These are phyloP conservation scores for Penicillium odoratum DNA, from an alignment of 495 filamentous ascomycete genomes.

Conservation along the genomic window DNA sequence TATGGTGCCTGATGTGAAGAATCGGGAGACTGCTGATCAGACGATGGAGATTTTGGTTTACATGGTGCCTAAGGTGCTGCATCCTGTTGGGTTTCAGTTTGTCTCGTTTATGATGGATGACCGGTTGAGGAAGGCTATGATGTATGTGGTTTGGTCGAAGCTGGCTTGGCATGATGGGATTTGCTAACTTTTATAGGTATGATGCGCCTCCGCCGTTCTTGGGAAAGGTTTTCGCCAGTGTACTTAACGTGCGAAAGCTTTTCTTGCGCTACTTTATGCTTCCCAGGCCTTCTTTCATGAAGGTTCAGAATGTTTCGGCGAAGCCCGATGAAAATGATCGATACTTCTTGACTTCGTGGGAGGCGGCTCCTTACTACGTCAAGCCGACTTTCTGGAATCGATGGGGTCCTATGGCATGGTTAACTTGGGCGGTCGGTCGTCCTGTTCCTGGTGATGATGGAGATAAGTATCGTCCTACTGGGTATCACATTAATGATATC, in stretches of 20 bases:
- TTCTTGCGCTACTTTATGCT: constrained; percentile 55
- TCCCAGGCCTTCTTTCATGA: constrained; percentile 52
- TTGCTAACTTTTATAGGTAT: constrained; percentile 34
- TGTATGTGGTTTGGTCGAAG: constrained; percentile 40
- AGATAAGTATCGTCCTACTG: constrained; percentile 55
- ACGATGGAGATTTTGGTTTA: constrained; percentile 60
- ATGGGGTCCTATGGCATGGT: constrained; percentile 56
- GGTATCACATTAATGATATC: constrained; percentile 57
- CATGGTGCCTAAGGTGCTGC: constrained; percentile 51
- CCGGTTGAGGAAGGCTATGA: constrained; percentile 61
- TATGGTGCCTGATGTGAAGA: constrained; percentile 59
- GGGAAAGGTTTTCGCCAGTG: constrained; percentile 35
- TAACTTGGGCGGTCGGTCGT: constrained; percentile 52
- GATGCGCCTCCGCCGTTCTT: constrained; percentile 41
- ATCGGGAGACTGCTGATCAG: constrained; percentile 54
- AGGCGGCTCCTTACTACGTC: constrained; percentile 59
- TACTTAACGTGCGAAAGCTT: constrained; percentile 51
- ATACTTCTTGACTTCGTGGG: constrained; percentile 50
- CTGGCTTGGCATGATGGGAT: background rate
- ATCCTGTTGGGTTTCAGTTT: constrained; percentile 48
- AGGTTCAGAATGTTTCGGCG: constrained; percentile 38
- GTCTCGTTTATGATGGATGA: constrained; percentile 64
- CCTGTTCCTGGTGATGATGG: constrained; percentile 62
- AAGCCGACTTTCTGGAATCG: constrained; percentile 61
- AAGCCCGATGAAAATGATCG: constrained; percentile 49